Percentiles rank a stretch among this genome's conserved stretches.
Conservation (phyloP, 306 rosid species). For the Castanea crenata region DNA sequence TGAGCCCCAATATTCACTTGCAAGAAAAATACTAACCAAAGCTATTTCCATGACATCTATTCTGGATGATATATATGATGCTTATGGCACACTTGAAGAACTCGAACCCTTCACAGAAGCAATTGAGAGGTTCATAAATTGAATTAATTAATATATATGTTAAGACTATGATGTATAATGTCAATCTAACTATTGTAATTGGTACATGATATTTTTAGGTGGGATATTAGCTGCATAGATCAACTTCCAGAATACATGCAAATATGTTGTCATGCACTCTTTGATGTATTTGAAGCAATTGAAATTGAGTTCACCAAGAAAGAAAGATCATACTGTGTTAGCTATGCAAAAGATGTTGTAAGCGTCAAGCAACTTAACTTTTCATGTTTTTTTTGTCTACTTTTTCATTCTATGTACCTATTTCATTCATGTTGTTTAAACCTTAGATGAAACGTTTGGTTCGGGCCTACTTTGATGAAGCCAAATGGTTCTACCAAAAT, state of each 20-base stretch:
- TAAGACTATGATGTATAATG: no score
- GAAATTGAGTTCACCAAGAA: slow-evolving; percentile 23
- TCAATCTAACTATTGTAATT: no score
- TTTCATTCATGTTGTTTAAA: no score
- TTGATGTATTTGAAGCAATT: slow-evolving; percentile 22
- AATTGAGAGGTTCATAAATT: slow-evolving; percentile 31
- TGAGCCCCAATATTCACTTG: slow-evolving; percentile 29
- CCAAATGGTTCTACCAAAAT: no score
- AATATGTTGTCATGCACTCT: neutral
- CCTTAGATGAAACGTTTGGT: no score
- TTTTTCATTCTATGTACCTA: no score
- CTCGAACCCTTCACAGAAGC: slow-evolving; percentile 38
- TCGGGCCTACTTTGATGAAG: no score
- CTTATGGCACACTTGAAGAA: slow-evolving; percentile 50
- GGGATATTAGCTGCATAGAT: neutral
- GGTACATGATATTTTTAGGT: neutral
- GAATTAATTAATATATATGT: no score
- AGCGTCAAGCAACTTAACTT: no score
- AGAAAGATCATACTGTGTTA: slow-evolving; percentile 10
- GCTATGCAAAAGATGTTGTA: slow-evolving; percentile 29
- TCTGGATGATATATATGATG: slow-evolving; percentile 51
- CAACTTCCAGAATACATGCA: slow-evolving; percentile 17
- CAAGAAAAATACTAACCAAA: slow-evolving; percentile 29
- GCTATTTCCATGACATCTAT: neutral
- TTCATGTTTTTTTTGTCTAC: no score